Evolutionary conservation across 176 grass and related monocot species (phyloP).

Genomic region (Oryza meyeriana): DNA sequence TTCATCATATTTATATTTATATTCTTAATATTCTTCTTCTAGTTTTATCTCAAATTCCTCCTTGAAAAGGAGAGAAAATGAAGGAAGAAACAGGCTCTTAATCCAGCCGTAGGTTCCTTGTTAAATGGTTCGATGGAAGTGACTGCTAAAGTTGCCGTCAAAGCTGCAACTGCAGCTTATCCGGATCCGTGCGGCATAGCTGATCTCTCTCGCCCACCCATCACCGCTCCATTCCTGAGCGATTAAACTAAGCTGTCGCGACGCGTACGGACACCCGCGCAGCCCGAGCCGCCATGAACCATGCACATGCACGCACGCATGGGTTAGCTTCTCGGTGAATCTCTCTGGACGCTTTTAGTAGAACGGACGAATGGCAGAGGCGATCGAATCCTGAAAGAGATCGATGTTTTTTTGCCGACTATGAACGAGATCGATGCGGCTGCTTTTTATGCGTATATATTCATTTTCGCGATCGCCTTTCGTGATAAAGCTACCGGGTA

Average conservation of each 20-base stretch:
- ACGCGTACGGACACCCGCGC: conserved; percentile 34
- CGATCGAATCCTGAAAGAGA: background rate
- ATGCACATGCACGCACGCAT: background rate
- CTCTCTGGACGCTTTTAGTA: background rate
- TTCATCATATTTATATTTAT: no score
- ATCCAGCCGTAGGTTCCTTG: no score
- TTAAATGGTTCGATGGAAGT: no score
- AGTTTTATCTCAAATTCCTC: no score
- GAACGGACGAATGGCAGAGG: background rate
- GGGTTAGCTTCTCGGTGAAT: conserved; percentile 40
- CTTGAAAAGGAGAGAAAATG: no score
- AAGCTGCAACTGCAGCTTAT: no score
- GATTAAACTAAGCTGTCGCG: conserved; percentile 34
- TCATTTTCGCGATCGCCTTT: conserved; percentile 15
- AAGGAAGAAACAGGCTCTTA: no score
- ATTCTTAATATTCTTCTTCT: no score
- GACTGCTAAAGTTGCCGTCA: no score
- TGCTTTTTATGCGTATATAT: conserved; percentile 45
- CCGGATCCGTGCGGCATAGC: no score
- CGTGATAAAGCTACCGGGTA: background rate
- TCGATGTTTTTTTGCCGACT: background rate
- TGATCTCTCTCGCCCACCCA: background rate
- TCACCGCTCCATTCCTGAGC: conserved; percentile 26
- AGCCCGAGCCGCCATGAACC: conserved; percentile 40
- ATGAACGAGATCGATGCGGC: background rate